phyloP scores from a whole-genome alignment of 225 moss, liverwort and hornwort genomes.

The Ulota crispa region DNA sequence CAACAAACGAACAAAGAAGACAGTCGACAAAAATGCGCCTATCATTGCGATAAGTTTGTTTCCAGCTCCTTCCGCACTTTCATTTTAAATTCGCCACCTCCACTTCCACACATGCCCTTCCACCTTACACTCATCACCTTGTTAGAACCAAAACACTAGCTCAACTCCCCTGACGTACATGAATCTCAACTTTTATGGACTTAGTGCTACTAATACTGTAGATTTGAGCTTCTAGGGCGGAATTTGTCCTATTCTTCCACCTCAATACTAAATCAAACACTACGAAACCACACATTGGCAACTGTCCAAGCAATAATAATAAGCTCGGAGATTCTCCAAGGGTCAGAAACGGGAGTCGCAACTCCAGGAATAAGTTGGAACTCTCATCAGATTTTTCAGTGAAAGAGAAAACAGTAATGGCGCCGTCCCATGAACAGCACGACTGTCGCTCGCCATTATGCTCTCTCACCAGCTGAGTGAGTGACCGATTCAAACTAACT shows the following conservation, averaged over 20 bases:
- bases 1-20: not conserved
- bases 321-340: not conserved
- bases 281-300: not conserved
- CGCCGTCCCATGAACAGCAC: not conserved
- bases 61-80: not conserved
- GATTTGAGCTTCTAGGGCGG: not conserved
- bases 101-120: not conserved
- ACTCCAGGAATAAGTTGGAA: not conserved
- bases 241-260: not conserved
- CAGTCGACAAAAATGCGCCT: not conserved
- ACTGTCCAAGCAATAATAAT: too few species aligned
- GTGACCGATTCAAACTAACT: not conserved
- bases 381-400: not conserved
- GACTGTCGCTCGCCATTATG: not conserved
- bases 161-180: not conserved
- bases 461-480: not conserved
- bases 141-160: not conserved
- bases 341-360: not conserved
- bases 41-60: slow-evolving; percentile 22
- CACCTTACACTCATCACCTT: not conserved
- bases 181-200: not conserved
- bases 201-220: not conserved
- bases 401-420: not conserved
- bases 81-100: not conserved
- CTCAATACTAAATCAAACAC: not conserved